Evolutionary conservation across 108 stramenopile genomes (phyloP), one percentile per base, ranked within the genome.

Genomic region (Cyclotella baltica): DNA sequence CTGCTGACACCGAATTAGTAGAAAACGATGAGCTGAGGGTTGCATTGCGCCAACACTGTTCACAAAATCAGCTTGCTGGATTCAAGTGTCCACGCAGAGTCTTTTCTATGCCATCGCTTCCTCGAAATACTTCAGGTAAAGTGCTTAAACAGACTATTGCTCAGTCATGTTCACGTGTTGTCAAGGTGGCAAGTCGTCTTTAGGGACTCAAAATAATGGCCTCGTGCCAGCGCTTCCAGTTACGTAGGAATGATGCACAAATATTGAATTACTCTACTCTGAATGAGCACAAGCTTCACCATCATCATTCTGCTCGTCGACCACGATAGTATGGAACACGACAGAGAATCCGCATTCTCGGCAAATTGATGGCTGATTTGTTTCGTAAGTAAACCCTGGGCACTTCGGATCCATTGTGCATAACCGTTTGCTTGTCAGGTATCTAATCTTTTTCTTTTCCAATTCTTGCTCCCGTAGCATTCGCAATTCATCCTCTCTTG

Each of bases 121-220:
- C 95, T 16, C 77, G 85, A 43, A 96, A 92, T 33, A 78, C 88
- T 3, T 88, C 90, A 2, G 95, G 95, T 23, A 96, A 96, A 78
- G 72, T 93, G 22, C 57, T 92, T 40, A 93, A 96, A 69, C 75
- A 68, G 35, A 40, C 40, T 29, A 67, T 90, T 31, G 64, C 43
- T 25, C 1, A 25, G 40, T 35, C 33, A 43, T 66, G 65, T 28
- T 66, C 34, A 31, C 38, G 47, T 46, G 8, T 34, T 13, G 1
- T 9, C 11, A 28, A 27, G 43, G 47, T 28, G 1, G n/a, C 18
- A 27, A 34, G 69, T 70, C 53, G 35, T 2, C 31, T 62, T 11
- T 62, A 62, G 31, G 20, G 34, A 33, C 4, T 19, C 5, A 9
- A 6, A 4, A 55, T 13, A 13, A 43, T 43, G 13, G 13, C 40